A percentile compares a stretch with the other conserved stretches of the same genome.
Evolutionary conservation across 129 eudicot genomes (phyloP).

Genomic region (Arctium minus): DNA sequence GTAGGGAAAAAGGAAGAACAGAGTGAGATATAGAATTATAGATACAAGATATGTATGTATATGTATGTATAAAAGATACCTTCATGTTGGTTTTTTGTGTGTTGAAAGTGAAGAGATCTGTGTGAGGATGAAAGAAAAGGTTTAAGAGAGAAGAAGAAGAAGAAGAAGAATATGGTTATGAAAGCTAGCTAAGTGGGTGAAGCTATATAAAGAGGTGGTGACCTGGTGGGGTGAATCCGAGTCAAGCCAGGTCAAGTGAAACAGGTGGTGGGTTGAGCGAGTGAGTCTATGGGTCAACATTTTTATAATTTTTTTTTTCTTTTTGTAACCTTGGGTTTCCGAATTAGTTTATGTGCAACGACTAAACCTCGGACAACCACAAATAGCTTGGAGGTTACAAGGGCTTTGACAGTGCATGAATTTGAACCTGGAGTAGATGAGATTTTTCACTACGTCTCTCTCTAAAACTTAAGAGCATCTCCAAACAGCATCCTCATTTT

Average conservation of each 20-base stretch:
- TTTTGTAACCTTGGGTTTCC: too few species aligned
- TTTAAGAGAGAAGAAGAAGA: background rate
- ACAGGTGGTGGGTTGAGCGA: background rate
- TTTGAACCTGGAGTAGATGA: too few species aligned
- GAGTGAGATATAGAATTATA: background rate
- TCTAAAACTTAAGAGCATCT: too few species aligned
- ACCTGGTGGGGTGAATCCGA: background rate
- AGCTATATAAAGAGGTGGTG: constrained; percentile 17
- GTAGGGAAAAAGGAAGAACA: background rate
- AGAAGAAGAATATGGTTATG: constrained; percentile 26
- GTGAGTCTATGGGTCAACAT: constrained; percentile 29
- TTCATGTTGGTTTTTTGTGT: constrained; percentile 20
- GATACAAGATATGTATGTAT: background rate
- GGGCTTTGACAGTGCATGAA: too few species aligned
- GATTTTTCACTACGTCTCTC: too few species aligned
- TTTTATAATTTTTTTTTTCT: background rate
- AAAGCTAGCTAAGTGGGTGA: constrained; percentile 8
- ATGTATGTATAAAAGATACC: constrained; percentile 8
- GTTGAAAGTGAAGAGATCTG: constrained; percentile 27
- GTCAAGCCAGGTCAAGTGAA: constrained; percentile 34
- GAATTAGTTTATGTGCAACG: too few species aligned
- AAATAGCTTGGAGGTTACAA: too few species aligned
- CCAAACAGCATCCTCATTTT: too few species aligned
- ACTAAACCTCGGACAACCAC: too few species aligned
- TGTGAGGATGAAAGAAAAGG: constrained; percentile 11